Evolutionary conservation across 208 protist genomes (phyloP).

Genomic region (Leishmania mexicana): DNA sequence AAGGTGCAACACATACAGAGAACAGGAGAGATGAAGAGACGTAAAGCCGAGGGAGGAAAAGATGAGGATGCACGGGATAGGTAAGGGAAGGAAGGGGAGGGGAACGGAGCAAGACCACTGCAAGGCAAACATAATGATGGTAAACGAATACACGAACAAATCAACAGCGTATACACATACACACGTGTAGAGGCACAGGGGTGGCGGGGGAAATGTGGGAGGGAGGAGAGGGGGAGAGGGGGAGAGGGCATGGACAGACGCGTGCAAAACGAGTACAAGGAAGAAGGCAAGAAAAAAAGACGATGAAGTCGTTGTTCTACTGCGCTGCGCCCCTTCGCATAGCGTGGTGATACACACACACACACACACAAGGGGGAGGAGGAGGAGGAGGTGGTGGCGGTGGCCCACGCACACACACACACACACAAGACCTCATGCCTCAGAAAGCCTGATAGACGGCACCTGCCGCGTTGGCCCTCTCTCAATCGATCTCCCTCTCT

Average conservation of each 20-base stretch:
- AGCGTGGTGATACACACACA: background rate
- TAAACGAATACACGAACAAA: background rate
- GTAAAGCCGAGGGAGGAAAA: background rate
- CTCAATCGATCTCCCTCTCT: background rate
- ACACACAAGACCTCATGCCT: background rate
- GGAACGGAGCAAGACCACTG: background rate
- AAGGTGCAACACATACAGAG: background rate
- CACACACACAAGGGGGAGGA: background rate
- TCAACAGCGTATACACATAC: background rate
- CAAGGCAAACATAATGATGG: background rate
- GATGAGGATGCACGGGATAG: background rate
- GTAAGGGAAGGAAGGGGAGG: background rate
- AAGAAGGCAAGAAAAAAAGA: background rate
- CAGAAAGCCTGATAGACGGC: background rate
- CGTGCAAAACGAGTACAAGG: background rate
- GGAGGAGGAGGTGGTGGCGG: background rate
- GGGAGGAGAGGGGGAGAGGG: background rate
- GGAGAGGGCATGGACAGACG: background rate
- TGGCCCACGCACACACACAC: background rate
- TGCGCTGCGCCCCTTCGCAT: background rate
- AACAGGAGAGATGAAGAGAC: background rate
- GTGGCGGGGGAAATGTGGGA: background rate
- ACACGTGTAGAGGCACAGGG: background rate
- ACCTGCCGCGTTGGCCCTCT: background rate
- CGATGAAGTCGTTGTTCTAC: no score